phyloP scores from a whole-genome alignment of 495 filamentous ascomycete species.

The Durotheca rogersii region DNA sequence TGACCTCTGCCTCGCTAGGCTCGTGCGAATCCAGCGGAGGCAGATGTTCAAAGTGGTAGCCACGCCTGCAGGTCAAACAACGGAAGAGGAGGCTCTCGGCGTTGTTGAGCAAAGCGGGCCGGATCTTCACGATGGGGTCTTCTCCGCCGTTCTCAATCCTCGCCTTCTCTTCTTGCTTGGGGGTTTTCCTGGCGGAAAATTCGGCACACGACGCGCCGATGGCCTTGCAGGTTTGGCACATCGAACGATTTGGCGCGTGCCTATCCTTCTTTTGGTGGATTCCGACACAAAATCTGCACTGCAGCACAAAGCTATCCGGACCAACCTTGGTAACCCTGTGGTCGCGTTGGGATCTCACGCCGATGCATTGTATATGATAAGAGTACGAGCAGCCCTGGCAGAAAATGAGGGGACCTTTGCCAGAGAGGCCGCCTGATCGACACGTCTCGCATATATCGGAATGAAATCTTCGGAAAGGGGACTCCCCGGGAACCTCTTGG shows the following conservation, averaged over 20 bases:
- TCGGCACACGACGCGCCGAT: conserved; percentile 63
- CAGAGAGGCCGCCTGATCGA: conserved; percentile 38
- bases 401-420: conserved; percentile 67
- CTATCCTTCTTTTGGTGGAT: conserved; percentile 63
- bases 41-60: conserved; percentile 80
- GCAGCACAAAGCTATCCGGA: conserved; percentile 75
- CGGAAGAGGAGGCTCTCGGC: conserved; percentile 75
- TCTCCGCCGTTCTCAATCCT: conserved; percentile 72
- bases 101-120: conserved; percentile 68
- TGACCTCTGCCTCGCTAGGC: conserved; percentile 43
- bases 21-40: conserved; percentile 45
- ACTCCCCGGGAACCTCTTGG: conserved; percentile 47
- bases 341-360: conserved; percentile 67
- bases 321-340: conserved; percentile 93
- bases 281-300: conserved; percentile 84
- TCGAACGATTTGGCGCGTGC: conserved; percentile 64
- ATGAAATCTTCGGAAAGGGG: conserved; percentile 68
- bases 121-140: conserved; percentile 70
- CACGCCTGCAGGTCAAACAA: conserved; percentile 74
- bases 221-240: conserved; percentile 67
- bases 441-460: conserved; percentile 74
- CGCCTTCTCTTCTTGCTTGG: conserved; percentile 78
- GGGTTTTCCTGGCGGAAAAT: conserved; percentile 66
- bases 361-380: conserved; percentile 82
- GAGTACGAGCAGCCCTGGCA: conserved; percentile 88